Percentiles rank a stretch among this genome's conserved stretches.
Evolutionary conservation across 495 filamentous ascomycete species (phyloP).

Genomic region (Penicillium angulare): DNA sequence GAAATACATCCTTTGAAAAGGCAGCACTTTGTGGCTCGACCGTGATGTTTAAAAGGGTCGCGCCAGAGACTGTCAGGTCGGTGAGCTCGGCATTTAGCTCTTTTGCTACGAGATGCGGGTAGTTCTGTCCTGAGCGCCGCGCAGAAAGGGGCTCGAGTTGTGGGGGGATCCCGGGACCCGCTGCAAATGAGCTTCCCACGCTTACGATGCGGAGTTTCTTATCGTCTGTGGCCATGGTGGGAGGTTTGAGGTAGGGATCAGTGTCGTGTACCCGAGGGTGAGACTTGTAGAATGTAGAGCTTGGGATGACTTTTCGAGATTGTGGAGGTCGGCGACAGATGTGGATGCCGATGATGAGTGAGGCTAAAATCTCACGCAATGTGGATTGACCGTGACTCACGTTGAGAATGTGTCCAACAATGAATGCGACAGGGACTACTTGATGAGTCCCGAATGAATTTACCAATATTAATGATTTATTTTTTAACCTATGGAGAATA

Average conservation of each 20-base stretch:
- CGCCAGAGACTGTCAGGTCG: conserved; percentile 43
- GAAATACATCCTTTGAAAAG: conserved; percentile 21
- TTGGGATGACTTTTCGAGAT: neutral
- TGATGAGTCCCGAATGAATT: too few relatives aligned
- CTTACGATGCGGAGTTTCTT: conserved; percentile 14
- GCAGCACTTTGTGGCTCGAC: conserved; percentile 30
- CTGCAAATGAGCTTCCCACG: conserved; percentile 43
- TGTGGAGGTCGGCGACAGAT: neutral
- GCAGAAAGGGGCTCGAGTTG: conserved; percentile 27
- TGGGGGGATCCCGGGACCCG: conserved; percentile 43
- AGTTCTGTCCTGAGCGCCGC: conserved; percentile 40
- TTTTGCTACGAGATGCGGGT: conserved; percentile 36
- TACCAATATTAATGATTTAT: too few relatives aligned
- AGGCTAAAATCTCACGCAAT: neutral
- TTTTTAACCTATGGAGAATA: too few relatives aligned
- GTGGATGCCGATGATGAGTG: neutral
- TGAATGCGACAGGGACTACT: too few relatives aligned
- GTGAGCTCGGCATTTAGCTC: conserved; percentile 34
- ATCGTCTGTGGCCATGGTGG: neutral
- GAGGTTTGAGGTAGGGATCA: neutral
- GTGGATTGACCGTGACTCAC: too few relatives aligned
- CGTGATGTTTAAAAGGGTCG: conserved; percentile 42
- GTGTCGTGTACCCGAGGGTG: neutral
- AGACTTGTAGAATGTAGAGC: neutral
- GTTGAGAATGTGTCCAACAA: too few relatives aligned